A percentile compares a stretch with the other conserved stretches of the same genome.
Conservation (phyloP, 257 asterid species). For the Linaria vulgaris region DNA sequence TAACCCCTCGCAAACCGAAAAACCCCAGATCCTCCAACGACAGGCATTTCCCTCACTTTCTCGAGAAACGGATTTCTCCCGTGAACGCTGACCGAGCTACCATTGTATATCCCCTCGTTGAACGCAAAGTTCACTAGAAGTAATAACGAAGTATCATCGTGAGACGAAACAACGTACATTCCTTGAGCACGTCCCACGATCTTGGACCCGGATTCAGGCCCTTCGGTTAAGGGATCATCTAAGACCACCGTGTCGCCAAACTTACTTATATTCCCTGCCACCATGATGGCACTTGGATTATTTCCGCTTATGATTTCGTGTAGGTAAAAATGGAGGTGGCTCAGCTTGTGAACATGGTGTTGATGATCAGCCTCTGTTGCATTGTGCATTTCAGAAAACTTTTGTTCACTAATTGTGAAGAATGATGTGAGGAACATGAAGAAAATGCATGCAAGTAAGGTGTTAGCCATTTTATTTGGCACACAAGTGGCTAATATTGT, state of each 20-base stretch:
- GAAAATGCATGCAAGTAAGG: too few species aligned
- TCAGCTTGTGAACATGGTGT: conserved; percentile 5
- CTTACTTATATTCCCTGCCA: conserved; percentile 9
- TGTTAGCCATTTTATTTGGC: too few species aligned
- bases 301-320: conserved; percentile 35
- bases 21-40: conserved; percentile 23
- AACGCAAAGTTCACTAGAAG: conserved; percentile 41
- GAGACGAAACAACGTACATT: conserved; percentile 28
- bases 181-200: conserved; percentile 51
- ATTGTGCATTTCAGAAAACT: neutral
- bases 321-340: conserved; percentile 40
- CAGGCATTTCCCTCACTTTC: conserved; percentile 43
- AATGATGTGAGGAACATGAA: too few species aligned
- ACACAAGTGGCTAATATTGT: too few species aligned
- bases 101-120: conserved; percentile 33
- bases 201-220: conserved; percentile 28
- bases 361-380: neutral
- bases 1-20: conserved; percentile 13
- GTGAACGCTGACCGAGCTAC: conserved; percentile 44
- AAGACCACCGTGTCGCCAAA: conserved; percentile 32
- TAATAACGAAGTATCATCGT: conserved; percentile 25
- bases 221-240: conserved; percentile 38
- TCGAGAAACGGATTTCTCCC: conserved; percentile 34
- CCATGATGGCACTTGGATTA: conserved; percentile 28
- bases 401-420: conserved; percentile 13